Conservation (phyloP, 2,329 filamentous ascomycete species). For the Rhinocladiella mackenziei region DNA sequence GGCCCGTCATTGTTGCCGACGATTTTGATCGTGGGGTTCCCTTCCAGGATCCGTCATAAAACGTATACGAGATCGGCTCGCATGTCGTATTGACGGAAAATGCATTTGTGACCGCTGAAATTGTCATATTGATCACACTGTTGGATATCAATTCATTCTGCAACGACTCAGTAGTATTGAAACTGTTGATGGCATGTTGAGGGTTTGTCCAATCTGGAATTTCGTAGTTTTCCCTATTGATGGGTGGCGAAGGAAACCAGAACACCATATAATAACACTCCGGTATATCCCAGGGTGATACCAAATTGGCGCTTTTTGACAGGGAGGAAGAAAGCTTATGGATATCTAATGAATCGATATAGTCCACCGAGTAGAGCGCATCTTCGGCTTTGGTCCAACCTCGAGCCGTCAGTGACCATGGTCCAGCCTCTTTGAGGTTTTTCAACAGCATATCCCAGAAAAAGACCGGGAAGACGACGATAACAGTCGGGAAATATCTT, state of each 20-base stretch:
- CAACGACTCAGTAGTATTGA: background rate
- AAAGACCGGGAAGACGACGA: background rate
- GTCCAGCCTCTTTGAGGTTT: conserved; percentile 3
- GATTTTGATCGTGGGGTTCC: conserved; percentile 1
- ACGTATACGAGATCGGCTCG: background rate
- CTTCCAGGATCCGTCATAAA: background rate
- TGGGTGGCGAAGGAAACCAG: conserved; percentile 4
- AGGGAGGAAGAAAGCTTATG: background rate
- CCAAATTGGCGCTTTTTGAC: background rate
- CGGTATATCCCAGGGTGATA: background rate
- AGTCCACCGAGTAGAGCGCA: background rate
- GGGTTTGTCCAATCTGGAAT: background rate
- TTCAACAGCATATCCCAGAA: conserved; percentile 1
- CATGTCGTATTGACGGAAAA: conserved; percentile 1
- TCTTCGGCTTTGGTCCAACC: conserved; percentile 1
- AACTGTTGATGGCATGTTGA: background rate
- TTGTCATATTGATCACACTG: background rate
- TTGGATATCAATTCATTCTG: background rate
- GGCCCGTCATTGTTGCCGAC: background rate
- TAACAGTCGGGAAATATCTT: background rate
- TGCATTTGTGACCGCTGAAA: background rate
- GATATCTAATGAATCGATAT: conserved; percentile 1
- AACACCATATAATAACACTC: conserved; percentile 1
- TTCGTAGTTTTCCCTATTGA: background rate
- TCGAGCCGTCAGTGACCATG: background rate